These are phyloP conservation scores for Dryas octopetala DNA, from an alignment of 306 rosid genomes.

Conservation along the genomic window DNA sequence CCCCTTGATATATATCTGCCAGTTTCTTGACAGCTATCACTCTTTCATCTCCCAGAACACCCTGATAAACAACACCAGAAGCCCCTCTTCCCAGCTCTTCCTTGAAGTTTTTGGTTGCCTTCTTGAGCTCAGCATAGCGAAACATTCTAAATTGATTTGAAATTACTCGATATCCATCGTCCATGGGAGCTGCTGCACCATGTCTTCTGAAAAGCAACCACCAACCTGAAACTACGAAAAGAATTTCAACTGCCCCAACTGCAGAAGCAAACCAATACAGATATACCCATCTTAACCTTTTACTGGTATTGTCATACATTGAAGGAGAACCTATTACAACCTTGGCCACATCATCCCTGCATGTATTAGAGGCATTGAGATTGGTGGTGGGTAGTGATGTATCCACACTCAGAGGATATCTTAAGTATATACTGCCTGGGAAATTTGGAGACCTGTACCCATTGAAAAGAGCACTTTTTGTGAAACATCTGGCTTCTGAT, in stretches of 20 bases:
- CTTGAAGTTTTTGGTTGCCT: slow-evolving; percentile 44
- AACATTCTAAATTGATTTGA: slow-evolving; percentile 24
- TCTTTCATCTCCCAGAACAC: slow-evolving; percentile 30
- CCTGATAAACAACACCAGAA: slow-evolving; percentile 46
- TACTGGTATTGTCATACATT: not conserved
- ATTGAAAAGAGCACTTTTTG: slow-evolving; percentile 39
- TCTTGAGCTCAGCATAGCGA: slow-evolving; percentile 43
- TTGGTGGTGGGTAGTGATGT: not conserved
- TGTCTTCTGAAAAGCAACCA: slow-evolving; percentile 33
- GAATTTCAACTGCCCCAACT: slow-evolving; percentile 13
- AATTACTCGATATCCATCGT: slow-evolving; percentile 14
- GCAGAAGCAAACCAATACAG: slow-evolving; percentile 16
- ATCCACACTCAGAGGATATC: slow-evolving; percentile 27
- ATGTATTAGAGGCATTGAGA: not conserved
- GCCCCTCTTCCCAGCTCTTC: slow-evolving; percentile 55
- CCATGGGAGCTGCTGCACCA: not conserved
- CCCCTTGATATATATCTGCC: slow-evolving; percentile 36
- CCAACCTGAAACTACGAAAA: not conserved
- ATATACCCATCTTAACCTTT: slow-evolving; percentile 7
- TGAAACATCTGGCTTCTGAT: slow-evolving; percentile 26
- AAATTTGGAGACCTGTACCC: slow-evolving; percentile 37
- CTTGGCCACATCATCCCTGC: not conserved
- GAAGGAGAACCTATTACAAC: slow-evolving; percentile 8
- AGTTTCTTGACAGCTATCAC: slow-evolving; percentile 42
- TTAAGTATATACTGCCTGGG: slow-evolving; percentile 33